phyloP scores from a whole-genome alignment of 2,329 filamentous ascomycete genomes.

The Dactylonectria macrodidyma region DNA sequence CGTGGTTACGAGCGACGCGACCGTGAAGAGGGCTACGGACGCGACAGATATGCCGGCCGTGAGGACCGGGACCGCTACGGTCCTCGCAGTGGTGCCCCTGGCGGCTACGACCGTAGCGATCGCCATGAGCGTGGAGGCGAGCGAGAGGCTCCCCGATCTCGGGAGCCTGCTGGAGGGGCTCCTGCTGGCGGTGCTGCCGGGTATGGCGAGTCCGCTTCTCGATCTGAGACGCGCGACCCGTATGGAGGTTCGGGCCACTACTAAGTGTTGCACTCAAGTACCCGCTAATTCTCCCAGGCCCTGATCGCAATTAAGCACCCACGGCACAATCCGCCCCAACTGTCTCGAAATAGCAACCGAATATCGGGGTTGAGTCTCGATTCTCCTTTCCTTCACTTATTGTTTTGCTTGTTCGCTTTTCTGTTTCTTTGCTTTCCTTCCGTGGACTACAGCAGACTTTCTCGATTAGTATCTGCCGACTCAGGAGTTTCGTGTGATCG shows the following conservation, averaged over 20 bases:
- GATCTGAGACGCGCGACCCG: constrained; percentile 60
- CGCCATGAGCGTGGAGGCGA: constrained; percentile 64
- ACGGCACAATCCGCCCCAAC: constrained; percentile 33
- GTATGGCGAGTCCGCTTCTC: constrained; percentile 60
- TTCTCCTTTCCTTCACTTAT: constrained; percentile 47
- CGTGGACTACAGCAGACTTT: constrained; percentile 49
- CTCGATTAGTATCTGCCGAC: constrained; percentile 51
- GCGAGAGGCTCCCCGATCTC: constrained; percentile 57
- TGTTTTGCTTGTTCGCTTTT: constrained; percentile 48
- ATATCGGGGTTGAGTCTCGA: constrained; percentile 41
- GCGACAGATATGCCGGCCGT: constrained; percentile 59
- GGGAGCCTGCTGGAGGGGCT: constrained; percentile 55
- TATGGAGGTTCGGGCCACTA: constrained; percentile 59
- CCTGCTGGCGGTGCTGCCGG: constrained; percentile 52
- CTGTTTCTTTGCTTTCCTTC: constrained; percentile 47
- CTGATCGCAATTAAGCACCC: constrained; percentile 49
- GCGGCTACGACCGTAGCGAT: constrained; percentile 62
- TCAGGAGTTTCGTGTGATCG: constrained; percentile 56
- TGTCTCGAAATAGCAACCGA: constrained; percentile 36
- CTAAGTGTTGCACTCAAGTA: constrained; percentile 37
- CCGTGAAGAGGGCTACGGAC: constrained; percentile 56
- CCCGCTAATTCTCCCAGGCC: constrained; percentile 51
- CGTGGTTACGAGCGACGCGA: constrained; percentile 69
- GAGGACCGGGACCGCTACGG: constrained; percentile 62
- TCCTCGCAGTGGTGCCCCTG: constrained; percentile 52